Conservation (phyloP, 257 asterid genomes). For the Fraxinus anomala region DNA sequence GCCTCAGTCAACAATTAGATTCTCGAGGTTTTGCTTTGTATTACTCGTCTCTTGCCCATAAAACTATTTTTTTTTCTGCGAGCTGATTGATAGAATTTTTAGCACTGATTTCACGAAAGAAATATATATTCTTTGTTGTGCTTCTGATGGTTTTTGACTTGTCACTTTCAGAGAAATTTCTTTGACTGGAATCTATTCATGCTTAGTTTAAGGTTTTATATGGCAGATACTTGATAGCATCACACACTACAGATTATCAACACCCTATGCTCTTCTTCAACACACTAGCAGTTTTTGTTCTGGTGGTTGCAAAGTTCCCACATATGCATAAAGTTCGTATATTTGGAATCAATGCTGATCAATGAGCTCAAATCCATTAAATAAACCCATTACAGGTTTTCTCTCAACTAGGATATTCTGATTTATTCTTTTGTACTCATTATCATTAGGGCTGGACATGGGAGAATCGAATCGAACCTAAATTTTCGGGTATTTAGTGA, state of each 20-base stretch:
- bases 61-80: background rate
- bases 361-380: slow-evolving; percentile 39
- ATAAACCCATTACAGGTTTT: background rate
- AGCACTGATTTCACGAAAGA: background rate
- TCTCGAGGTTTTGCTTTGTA: background rate
- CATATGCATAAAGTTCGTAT: slow-evolving; percentile 96
- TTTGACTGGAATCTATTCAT: background rate
- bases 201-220: slow-evolving; percentile 13
- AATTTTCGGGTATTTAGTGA: no score
- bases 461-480: no score
- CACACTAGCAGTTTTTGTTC: slow-evolving; percentile 75
- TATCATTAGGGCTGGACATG: no score
- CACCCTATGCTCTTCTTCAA: slow-evolving; percentile 86
- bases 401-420: background rate
- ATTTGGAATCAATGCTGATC: slow-evolving; percentile 83
- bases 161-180: background rate
- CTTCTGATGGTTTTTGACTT: background rate
- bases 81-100: background rate
- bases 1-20: background rate
- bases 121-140: slow-evolving; percentile 7
- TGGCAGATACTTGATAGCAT: slow-evolving; percentile 85
- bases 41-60: background rate
- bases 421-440: background rate
- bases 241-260: slow-evolving; percentile 87
- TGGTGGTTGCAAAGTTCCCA: slow-evolving; percentile 92